Evolutionary conservation across 169 alveolate genomes (phyloP).

Genomic region (Eimeria brunetti): DNA sequence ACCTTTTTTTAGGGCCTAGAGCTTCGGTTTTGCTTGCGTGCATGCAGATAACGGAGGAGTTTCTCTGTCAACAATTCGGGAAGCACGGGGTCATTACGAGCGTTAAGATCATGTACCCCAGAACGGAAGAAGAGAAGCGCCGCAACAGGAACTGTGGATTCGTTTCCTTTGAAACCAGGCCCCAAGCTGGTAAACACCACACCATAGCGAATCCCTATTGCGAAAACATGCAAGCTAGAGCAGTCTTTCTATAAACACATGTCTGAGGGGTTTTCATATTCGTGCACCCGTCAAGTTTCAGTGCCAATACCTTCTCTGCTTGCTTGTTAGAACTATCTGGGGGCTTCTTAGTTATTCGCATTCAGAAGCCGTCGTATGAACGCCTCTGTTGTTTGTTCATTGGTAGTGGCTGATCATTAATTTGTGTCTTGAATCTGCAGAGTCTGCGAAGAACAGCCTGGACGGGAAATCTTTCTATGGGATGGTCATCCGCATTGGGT

Average conservation of each 20-base stretch:
- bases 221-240: background rate
- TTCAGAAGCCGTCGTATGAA: background rate
- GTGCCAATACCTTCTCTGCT: background rate
- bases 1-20: background rate
- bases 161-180: slow-evolving; percentile 87
- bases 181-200: slow-evolving; percentile 75
- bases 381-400: background rate
- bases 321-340: background rate
- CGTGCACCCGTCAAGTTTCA: background rate
- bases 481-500: slow-evolving; percentile 88
- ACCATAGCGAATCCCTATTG: background rate
- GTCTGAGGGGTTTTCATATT: background rate
- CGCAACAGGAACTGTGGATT: slow-evolving; percentile 89
- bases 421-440: slow-evolving; percentile 82
- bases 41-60: slow-evolving; percentile 89
- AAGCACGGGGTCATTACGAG: slow-evolving; percentile 90
- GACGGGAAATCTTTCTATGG: slow-evolving; percentile 88
- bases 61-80: slow-evolving; percentile 87
- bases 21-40: background rate
- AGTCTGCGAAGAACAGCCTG: slow-evolving; percentile 88
- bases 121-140: slow-evolving; percentile 89
- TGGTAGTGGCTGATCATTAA: background rate
- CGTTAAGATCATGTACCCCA: slow-evolving; percentile 91
- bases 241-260: background rate
- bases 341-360: background rate